Evolutionary conservation across 805 yeast species (phyloP), one percentile per base, ranked within the genome.

Genomic region (Cyberlindnera mrakii): DNA sequence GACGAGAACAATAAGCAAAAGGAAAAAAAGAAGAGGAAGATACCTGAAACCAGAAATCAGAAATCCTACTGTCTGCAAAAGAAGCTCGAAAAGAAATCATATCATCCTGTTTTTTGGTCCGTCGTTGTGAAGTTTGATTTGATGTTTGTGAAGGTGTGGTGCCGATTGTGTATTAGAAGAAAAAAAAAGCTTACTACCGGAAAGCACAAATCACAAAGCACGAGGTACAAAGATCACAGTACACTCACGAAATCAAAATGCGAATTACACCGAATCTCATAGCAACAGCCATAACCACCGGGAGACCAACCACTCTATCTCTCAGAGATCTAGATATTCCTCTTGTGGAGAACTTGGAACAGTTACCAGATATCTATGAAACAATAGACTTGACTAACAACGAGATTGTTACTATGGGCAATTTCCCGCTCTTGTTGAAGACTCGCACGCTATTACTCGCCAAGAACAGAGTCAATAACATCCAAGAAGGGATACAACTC

Each of bases 321-420:
- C 35, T 39, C 30, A 20, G 41, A 19, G 41, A 39, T 35, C 16
- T 23, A 6, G 5, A 31, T 14, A 39, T 39, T 32, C 41, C 41
- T 10, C 19, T 39, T 8, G 16, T 39, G 14, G 41, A 39, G 35
- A 39, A 32, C 20, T 14, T 39, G 16, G 41, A 39, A 9, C 11
- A 20, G 8, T 5, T 39, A 20, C 41, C 55, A 42, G 77, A 71
- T 58, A 65, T 55, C 33, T 42, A 48, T 30, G 81, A 72, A 46
- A 77, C 72, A 14, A 62, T 91, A 3, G 97, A 91, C 59, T 57
- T 91, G 29, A 77, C 91, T 1, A 81, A 83, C 55, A 91, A 91
- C 62, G 82, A 77, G 30, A 63, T 91, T n/a, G 62, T 71, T 1
- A 69, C 68, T 3, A 50, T 91, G 70, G 73, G 14, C 2, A 69